Evolutionary conservation across 2,329 filamentous ascomycete genomes (phyloP), one percentile per base, ranked within the genome.

Genomic region (Stemphylium lycopersici): DNA sequence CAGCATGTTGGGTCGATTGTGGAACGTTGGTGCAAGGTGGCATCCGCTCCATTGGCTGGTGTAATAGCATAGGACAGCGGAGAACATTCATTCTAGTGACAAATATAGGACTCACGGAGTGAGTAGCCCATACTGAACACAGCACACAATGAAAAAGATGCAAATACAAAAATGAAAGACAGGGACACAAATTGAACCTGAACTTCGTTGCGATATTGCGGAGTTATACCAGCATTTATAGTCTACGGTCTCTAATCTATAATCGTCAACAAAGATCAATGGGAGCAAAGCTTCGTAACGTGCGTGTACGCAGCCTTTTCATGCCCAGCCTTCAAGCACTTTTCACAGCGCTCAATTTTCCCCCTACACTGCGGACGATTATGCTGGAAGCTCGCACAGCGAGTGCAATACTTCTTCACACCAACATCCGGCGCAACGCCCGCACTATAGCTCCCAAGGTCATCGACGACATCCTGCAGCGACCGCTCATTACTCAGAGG

Each of bases 401-500:
- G 33, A 4, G 33, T 36, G 15, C 33, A 36, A 16, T 36, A 36
- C 33, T 15, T 36, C 6, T n/a, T 7, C 6, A 36, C 15, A 36
- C 33, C 33, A 3, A 36, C 12, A 36, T 7, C 33, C 13, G 33
- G 13, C 6, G 6, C 33, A 15, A 36, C 15, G 13, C 13, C 13
- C 12, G 6, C 15, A 15, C 12, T 36, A 3, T 36, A n/a, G 6
- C 15, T 4, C 33, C 16, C 33, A 4, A 36, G 33, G 33, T 15
- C 20, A 15, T 64, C 57, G 2, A 62, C 37, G 1, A 49, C 31
- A 13, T 42, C 13, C 11, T 49, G 37, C 3, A 49, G 18, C 1
- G 3, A 8, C 1, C 26, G 1, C 4, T 20, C 38, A 11, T 16
- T 4, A 1, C 13, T 3, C 6, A 26, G 6, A 20, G 40, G 38